A percentile compares a stretch with the other conserved stretches of the same genome.
phyloP scores from a whole-genome alignment of 83 land plant species.

The Picea abies region DNA sequence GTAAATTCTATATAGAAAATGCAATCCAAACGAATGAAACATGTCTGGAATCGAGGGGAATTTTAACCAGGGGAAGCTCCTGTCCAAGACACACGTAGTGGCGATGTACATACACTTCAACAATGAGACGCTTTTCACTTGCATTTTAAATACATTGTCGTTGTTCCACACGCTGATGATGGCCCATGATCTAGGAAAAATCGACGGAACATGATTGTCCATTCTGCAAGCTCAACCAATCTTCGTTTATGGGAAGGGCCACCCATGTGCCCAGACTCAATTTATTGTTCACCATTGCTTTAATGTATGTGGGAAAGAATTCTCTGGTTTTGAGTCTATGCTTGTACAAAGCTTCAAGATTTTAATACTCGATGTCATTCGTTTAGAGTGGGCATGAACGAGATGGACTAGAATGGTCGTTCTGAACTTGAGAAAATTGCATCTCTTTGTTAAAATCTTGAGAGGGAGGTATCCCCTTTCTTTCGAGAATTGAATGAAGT shows the following conservation, averaged over 20 bases:
- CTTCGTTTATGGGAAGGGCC: constrained; percentile 18
- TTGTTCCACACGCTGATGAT: constrained; percentile 60
- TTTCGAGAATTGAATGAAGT: too few species aligned
- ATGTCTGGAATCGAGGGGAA: constrained; percentile 61
- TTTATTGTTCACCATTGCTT: constrained; percentile 25
- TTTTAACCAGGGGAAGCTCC: constrained; percentile 41
- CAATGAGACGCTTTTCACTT: constrained; percentile 30
- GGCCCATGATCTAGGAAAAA: constrained; percentile 31
- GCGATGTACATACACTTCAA: constrained; percentile 24
- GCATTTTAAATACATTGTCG: constrained; percentile 38
- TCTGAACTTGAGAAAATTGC: constrained; percentile 26
- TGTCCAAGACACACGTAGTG: constrained; percentile 33
- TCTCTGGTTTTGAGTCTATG: constrained; percentile 25
- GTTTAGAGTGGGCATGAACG: constrained; percentile 47
- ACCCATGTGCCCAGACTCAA: constrained; percentile 43
- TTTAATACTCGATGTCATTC: constrained; percentile 19
- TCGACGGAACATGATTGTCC: constrained; percentile 11
- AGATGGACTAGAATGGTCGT: constrained; percentile 62
- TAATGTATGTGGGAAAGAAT: constrained; percentile 60
- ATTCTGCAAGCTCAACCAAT: constrained; percentile 25
- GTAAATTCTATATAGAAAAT: constrained; percentile 61
- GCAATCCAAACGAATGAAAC: constrained; percentile 66
- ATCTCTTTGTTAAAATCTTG: constrained; percentile 54
- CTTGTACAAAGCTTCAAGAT: constrained; percentile 39
- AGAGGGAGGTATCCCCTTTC: constrained; percentile 18